Percentiles rank a stretch among this genome's conserved stretches.
phyloP scores from a whole-genome alignment of 2,329 filamentous ascomycete genomes.

The Thelonectria olida region DNA sequence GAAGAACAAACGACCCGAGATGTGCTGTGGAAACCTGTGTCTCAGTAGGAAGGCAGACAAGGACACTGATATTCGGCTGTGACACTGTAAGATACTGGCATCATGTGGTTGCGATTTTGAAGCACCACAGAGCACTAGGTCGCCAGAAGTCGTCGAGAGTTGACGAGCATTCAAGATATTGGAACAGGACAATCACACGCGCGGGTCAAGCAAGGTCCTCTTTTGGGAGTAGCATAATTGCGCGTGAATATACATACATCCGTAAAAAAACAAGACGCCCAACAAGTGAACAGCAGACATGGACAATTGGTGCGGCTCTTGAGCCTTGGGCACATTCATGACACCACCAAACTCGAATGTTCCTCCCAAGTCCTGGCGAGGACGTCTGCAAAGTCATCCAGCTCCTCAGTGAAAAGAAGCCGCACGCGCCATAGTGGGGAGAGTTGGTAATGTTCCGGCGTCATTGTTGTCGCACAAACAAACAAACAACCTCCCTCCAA shows the following conservation, averaged over 20 bases:
- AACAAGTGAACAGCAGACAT: slow-evolving; percentile 24
- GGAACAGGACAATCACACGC: background rate
- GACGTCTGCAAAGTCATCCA: slow-evolving; percentile 26
- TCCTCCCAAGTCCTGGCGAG: slow-evolving; percentile 19
- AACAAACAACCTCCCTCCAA: slow-evolving; percentile 17
- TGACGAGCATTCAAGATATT: background rate
- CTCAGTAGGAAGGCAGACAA: too few relatives aligned
- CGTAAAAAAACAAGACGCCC: slow-evolving; percentile 6
- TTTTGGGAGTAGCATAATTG: background rate
- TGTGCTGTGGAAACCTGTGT: slow-evolving; percentile 29
- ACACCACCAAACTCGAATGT: slow-evolving; percentile 27
- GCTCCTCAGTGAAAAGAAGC: slow-evolving; percentile 23
- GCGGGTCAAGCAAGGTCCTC: slow-evolving; percentile 1
- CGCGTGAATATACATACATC: slow-evolving; percentile 31
- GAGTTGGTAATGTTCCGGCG: too few relatives aligned
- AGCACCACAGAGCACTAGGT: too few relatives aligned
- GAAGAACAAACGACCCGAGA: background rate
- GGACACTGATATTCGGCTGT: too few relatives aligned
- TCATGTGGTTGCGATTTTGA: too few relatives aligned
- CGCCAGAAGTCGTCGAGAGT: background rate
- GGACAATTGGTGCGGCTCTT: slow-evolving; percentile 26
- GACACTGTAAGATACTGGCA: too few relatives aligned
- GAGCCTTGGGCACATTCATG: slow-evolving; percentile 17
- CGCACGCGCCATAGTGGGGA: background rate
- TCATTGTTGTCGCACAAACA: background rate